phyloP scores from a whole-genome alignment of 225 moss, liverwort and hornwort species.

The Sphagnum tenellum region DNA sequence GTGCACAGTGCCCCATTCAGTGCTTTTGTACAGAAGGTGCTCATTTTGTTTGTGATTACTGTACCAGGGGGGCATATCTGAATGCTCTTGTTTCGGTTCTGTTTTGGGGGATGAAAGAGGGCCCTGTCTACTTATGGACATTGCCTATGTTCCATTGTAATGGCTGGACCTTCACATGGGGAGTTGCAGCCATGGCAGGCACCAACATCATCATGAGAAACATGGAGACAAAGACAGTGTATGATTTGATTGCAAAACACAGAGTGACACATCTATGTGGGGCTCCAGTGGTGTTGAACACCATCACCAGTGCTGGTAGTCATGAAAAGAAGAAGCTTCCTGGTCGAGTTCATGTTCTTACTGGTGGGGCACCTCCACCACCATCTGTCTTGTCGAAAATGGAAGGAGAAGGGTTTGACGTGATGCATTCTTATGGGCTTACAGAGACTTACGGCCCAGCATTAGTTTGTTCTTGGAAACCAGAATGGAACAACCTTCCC shows the following conservation, averaged over 20 bases:
- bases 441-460: slow-evolving; percentile 66
- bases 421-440: slow-evolving; percentile 67
- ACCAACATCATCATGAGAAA: slow-evolving; percentile 57
- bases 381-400: slow-evolving; percentile 49
- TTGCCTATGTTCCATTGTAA: slow-evolving; percentile 83
- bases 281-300: slow-evolving; percentile 66
- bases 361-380: slow-evolving; percentile 77
- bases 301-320: slow-evolving; percentile 48
- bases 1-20: not conserved
- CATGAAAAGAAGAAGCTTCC: slow-evolving; percentile 28
- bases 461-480: slow-evolving; percentile 69
- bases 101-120: slow-evolving; percentile 47
- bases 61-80: slow-evolving; percentile 58
- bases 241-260: slow-evolving; percentile 29
- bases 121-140: slow-evolving; percentile 61
- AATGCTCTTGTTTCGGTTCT: slow-evolving; percentile 42
- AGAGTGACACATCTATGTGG: slow-evolving; percentile 70
- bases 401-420: slow-evolving; percentile 56
- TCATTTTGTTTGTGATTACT: not conserved
- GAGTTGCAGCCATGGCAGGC: slow-evolving; percentile 52
- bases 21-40: not conserved
- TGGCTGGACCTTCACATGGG: slow-evolving; percentile 77
- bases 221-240: slow-evolving; percentile 42
- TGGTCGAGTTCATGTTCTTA: slow-evolving; percentile 39
- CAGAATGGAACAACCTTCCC: slow-evolving; percentile 51